phyloP scores from a whole-genome alignment of 257 asterid species.

The Orobanche coerulescens region DNA sequence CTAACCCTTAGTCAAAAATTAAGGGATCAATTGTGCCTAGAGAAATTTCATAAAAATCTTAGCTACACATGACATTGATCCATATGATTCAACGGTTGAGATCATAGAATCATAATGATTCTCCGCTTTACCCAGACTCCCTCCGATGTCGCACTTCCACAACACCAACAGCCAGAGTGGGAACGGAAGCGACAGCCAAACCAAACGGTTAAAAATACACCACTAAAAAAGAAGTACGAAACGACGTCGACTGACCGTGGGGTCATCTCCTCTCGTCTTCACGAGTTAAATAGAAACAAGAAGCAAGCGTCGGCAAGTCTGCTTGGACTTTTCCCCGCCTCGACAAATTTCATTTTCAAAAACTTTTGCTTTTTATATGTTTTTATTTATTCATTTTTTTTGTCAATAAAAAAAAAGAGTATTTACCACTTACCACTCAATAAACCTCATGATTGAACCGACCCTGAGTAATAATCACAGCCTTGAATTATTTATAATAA shows the following conservation, averaged over 20 bases:
- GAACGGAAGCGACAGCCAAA: conserved; percentile 26
- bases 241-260: conserved; percentile 27
- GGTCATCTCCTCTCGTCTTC: conserved; percentile 17
- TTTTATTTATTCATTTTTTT: not conserved
- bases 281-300: conserved; percentile 23
- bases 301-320: conserved; percentile 39
- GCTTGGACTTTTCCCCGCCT: conserved; percentile 30
- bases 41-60: not conserved
- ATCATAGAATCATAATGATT: not conserved
- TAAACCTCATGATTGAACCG: not conserved
- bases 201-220: conserved; percentile 15
- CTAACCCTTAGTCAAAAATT: too few species aligned
- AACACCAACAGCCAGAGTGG: conserved; percentile 17
- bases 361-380: not conserved
- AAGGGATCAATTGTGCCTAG: too few species aligned
- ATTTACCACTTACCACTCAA: conserved; percentile 17
- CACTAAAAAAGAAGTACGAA: conserved; percentile 10
- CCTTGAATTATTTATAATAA: not conserved
- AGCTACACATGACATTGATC: not conserved
- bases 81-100: not conserved
- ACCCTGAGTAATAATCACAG: conserved; percentile 17
- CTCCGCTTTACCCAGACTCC: not conserved
- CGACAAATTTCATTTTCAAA: conserved; percentile 15
- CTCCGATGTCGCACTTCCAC: not conserved
- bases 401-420: not conserved